These are phyloP conservation scores for Aspergillus puulaauensis DNA, from an alignment of 2,329 filamentous ascomycete species.

Conservation along the genomic window DNA sequence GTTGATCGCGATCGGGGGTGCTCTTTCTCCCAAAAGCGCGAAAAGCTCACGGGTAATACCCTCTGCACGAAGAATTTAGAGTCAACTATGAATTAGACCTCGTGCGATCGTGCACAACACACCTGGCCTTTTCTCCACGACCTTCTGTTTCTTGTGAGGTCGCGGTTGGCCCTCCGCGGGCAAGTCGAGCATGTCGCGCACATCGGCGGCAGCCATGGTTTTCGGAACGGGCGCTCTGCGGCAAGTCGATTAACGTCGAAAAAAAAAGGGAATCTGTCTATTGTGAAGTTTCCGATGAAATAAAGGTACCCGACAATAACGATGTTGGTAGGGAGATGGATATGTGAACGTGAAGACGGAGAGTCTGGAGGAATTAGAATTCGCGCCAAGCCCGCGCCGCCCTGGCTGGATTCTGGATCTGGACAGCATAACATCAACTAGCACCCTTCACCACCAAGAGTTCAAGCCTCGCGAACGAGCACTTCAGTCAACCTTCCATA, in stretches of 20 bases:
- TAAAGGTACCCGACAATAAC: background rate
- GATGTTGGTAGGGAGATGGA: constrained; percentile 7
- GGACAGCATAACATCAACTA: constrained; percentile 13
- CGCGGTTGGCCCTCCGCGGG: constrained; percentile 60
- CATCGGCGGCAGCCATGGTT: constrained; percentile 66
- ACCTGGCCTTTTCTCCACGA: constrained; percentile 59
- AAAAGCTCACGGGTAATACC: constrained; percentile 53
- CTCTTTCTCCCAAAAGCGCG: constrained; percentile 51
- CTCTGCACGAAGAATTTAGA: constrained; percentile 29
- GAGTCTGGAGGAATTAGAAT: constrained; percentile 15
- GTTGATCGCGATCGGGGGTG: constrained; percentile 53
- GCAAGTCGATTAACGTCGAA: background rate
- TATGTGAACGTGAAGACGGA: constrained; percentile 8
- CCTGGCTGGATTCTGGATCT: constrained; percentile 31
- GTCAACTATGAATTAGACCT: background rate
- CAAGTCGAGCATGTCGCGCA: constrained; percentile 85
- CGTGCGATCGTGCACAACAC: constrained; percentile 23
- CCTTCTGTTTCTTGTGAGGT: constrained; percentile 73
- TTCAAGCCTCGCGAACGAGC: background rate
- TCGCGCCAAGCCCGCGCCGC: constrained; percentile 25
- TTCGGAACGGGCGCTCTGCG: no score
- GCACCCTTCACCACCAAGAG: background rate
- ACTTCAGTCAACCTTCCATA: background rate
- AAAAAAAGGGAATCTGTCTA: background rate
- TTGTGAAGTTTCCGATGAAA: background rate